Evolutionary conservation across 768 basidiomycete genomes (phyloP), one percentile per base, ranked within the genome.

Genomic region (Xerocomus spinulosus): DNA sequence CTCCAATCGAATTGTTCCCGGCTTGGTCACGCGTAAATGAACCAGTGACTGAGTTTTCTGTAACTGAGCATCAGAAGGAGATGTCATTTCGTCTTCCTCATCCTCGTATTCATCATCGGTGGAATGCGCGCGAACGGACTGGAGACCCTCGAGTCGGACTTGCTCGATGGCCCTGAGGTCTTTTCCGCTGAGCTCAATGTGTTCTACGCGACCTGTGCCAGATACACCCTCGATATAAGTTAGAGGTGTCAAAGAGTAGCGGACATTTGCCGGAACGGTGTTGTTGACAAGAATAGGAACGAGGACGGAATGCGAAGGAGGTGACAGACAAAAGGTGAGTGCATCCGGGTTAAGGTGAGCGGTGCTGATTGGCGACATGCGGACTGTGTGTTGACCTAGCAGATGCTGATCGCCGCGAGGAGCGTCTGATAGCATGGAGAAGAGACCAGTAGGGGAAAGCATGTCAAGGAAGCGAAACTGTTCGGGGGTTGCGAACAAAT

Each of bases 361-460:
- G 3, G 93, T 96, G 63, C 92, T 91, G 57, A 91, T 92, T 9
- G 93, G 93, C 0, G 92, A 90, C 78, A 94, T 85, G 54, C 87
- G 82, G 43, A 98, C 86, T 0, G 91, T 93, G 61, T 94, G 91
- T 64, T 92, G 85, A 28, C 94, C 94, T 26, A 83, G 77, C 8
- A 90, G 70, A 60, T 89, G 83, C 4, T 70, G 63, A 52, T 87
- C 83, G 33, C 70, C 73, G 2, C 67, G 60, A 24, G 41, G 18
- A 15, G 57, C 60, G 32, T 72, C 62, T 35, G 58, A 59, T 18
- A 76, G 64, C 9, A 71, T 56, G 4, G 76, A 65, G 12, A 85
- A 50, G 10, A 81, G 57, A 15, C 79, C 79, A 34, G 84, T 76
- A 23, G 75, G 68, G 9, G 74, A 66, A 18, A 86, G 55, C 18